Evolutionary conservation across 2,329 filamentous ascomycete species (phyloP).

Genomic region (Colletotrichum eleusines): DNA sequence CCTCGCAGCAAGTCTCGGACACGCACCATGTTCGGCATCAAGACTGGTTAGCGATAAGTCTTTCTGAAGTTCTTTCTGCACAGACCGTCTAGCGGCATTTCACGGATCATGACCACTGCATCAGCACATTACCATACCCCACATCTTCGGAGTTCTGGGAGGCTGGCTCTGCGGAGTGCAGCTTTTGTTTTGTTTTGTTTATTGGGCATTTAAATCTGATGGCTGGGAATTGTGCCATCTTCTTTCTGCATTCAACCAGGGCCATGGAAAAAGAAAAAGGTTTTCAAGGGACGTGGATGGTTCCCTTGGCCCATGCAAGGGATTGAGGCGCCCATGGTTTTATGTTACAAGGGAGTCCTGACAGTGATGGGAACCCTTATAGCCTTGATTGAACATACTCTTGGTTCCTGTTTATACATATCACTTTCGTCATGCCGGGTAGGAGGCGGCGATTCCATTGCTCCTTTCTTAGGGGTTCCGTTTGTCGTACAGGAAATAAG

Average conservation of each 20-base stretch:
- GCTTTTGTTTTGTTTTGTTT: constrained; percentile 25
- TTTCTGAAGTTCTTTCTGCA: constrained; percentile 34
- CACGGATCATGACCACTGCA: constrained; percentile 44
- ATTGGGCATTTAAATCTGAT: constrained; percentile 32
- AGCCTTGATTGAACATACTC: constrained; percentile 38
- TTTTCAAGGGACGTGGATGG: constrained; percentile 6
- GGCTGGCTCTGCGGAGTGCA: constrained; percentile 38
- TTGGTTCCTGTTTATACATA: constrained; percentile 40
- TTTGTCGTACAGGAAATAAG: constrained; percentile 27
- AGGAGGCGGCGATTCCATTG: background rate
- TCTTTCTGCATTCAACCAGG: constrained; percentile 35
- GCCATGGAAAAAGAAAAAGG: constrained; percentile 1
- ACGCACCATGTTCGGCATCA: constrained; percentile 76
- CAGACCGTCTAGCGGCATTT: constrained; percentile 39
- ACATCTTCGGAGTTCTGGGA: constrained; percentile 42
- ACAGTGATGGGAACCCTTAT: constrained; percentile 18
- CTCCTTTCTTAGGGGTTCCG: constrained; percentile 19
- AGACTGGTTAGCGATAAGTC: constrained; percentile 44
- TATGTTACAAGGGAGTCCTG: background rate
- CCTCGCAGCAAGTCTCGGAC: constrained; percentile 81
- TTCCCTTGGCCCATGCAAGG: constrained; percentile 10
- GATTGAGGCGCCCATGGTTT: background rate
- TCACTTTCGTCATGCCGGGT: constrained; percentile 12
- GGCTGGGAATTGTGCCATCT: constrained; percentile 37
- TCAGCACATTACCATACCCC: constrained; percentile 42